phyloP scores from a whole-genome alignment of 2,329 filamentous ascomycete genomes.

The Stemphylium lycopersici region DNA sequence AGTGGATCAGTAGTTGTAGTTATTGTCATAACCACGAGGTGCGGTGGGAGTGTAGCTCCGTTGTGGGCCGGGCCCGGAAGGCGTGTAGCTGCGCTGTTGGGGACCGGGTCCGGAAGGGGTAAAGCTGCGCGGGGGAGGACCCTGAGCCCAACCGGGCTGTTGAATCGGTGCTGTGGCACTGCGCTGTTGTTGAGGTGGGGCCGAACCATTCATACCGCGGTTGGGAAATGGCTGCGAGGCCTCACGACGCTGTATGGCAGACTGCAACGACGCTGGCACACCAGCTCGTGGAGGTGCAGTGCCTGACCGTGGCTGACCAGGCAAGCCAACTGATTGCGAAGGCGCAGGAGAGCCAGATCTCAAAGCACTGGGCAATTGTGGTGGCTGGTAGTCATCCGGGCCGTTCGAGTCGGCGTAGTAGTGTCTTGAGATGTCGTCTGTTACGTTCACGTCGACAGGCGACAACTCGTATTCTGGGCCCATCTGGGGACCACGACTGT shows the following conservation, averaged over 20 bases:
- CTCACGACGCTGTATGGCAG: slow-evolving; percentile 46
- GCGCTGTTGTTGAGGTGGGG: slow-evolving; percentile 34
- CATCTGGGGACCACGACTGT: slow-evolving; percentile 31
- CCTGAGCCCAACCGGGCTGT: slow-evolving; percentile 35
- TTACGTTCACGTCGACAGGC: slow-evolving; percentile 39
- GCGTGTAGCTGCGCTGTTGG: slow-evolving; percentile 9
- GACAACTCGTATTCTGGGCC: slow-evolving; percentile 44
- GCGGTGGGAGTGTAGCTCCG: slow-evolving; percentile 23
- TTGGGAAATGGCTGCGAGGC: slow-evolving; percentile 41
- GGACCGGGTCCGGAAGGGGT: slow-evolving; percentile 12
- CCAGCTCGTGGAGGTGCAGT: slow-evolving; percentile 41
- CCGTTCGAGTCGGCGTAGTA: slow-evolving; percentile 29
- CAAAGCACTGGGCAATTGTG: slow-evolving; percentile 33
- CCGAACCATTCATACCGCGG: slow-evolving; percentile 31
- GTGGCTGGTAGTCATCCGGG: slow-evolving; percentile 30
- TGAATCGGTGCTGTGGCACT: slow-evolving; percentile 45
- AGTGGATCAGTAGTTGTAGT: slow-evolving; percentile 25
- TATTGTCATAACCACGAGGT: slow-evolving; percentile 28
- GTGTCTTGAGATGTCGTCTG: slow-evolving; percentile 22
- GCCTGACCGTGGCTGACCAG: slow-evolving; percentile 22
- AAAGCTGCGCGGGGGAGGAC: slow-evolving; percentile 25
- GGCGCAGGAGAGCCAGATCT: slow-evolving; percentile 39
- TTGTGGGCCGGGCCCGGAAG: neutral
- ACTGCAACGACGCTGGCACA: slow-evolving; percentile 41
- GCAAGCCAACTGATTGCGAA: slow-evolving; percentile 26